A percentile compares a stretch with the other conserved stretches of the same genome.
phyloP scores from a whole-genome alignment of 371 early-diverging fungal species.

The Parasitella parasitica region DNA sequence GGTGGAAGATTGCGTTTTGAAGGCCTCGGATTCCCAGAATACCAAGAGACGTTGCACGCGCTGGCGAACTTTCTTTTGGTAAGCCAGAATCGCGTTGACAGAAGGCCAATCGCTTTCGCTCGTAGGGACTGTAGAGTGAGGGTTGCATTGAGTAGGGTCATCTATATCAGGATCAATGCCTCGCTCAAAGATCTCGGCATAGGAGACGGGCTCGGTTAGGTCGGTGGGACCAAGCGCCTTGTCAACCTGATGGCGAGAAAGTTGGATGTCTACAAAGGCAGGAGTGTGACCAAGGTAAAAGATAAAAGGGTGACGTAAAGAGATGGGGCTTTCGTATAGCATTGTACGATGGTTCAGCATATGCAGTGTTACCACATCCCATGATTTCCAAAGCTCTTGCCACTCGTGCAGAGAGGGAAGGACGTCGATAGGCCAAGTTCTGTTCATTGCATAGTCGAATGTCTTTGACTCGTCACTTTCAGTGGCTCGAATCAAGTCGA shows the following conservation, averaged over 20 bases:
- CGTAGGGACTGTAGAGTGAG: constrained; percentile 78
- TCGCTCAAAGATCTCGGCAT: constrained; percentile 83
- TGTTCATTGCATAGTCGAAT: background rate
- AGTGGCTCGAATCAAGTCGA: background rate
- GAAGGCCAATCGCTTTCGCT: constrained; percentile 68
- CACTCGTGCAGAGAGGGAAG: constrained; percentile 68
- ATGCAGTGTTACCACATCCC: constrained; percentile 71
- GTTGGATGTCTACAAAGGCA: constrained; percentile 82
- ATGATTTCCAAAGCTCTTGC: constrained; percentile 77
- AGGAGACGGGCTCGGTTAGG: constrained; percentile 60
- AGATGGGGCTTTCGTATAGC: constrained; percentile 74
- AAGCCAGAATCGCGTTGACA: constrained; percentile 61
- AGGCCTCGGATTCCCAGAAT: constrained; percentile 33
- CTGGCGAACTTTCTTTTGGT: constrained; percentile 62
- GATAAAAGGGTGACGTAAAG: constrained; percentile 84
- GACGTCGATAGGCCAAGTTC: constrained; percentile 22
- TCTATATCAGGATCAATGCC: constrained; percentile 93
- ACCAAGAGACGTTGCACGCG: constrained; percentile 54
- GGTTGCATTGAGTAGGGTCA: constrained; percentile 73
- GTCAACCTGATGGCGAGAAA: constrained; percentile 60
- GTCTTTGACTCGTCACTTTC: background rate
- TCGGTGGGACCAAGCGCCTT: constrained; percentile 25
- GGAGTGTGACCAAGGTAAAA: constrained; percentile 93
- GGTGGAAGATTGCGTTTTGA: constrained; percentile 9
- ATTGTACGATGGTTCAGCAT: constrained; percentile 59